Base-by-base conservation (phyloP, 306 rosid genomes). In the Vicia faba region DNA sequence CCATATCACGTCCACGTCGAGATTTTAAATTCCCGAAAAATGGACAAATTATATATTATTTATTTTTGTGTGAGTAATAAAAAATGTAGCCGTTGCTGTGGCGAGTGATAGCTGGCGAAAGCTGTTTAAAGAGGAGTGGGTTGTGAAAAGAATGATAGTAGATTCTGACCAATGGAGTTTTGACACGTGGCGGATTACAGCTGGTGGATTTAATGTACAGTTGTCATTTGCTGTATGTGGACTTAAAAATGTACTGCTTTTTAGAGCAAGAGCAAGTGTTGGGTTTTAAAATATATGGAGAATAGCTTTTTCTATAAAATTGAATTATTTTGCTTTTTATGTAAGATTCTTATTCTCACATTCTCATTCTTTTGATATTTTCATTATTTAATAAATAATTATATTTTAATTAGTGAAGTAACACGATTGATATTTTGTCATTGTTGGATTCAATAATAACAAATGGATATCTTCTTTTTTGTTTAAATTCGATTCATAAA, bases 71-170 rank as follows among this genome's bases (percentile, higher is more conserved):
- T 14, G 15, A 20, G 76, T 68, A 15, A 79, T 25, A 74, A 77
- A 80, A 76, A 80, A 84, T 78, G 64, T 82, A 82, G 89, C 88
- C 96, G 91, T 87, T 89, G 61, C 15, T 65, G 66, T 65, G 67
- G 5, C 18, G 38, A 41, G 74, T 59, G 40, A 46, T 53, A 89
- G 93, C 91, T 87, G 93, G 91, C 84, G 43, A 79, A 81, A 74
- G 86, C 84, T 78, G 85, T 75, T 74, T 29, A 39, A 19, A 33
- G 68, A 31, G 44, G 26, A 51, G 74, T 64, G 82, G 75, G 75
- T 4, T 14, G 62, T 50, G 11, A 59, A 55, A 38, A 45, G 80
- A 15, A 76, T 26, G 69, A 67, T 75, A 50, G 39, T 62, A 58
- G 70, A 73, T 49, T 0, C 0, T 0, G 0, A 0, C 86, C 76